phyloP scores from a whole-genome alignment of 2,329 filamentous ascomycete genomes.

The Gaeumannomyces sp. region DNA sequence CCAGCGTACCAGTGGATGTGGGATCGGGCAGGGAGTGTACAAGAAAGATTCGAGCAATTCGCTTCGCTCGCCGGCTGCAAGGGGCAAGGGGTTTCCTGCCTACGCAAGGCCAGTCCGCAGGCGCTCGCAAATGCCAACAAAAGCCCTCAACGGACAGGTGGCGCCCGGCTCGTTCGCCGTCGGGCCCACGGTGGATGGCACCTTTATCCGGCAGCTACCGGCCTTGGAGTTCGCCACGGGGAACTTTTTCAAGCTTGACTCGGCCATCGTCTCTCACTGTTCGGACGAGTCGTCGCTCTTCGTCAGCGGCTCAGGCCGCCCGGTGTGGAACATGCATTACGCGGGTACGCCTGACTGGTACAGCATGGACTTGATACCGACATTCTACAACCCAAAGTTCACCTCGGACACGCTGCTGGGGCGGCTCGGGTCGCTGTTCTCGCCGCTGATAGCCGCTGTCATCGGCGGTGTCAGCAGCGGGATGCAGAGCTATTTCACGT shows the following conservation, averaged over 20 bases:
- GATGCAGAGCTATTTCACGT: slow-evolving; percentile 34
- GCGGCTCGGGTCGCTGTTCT: slow-evolving; percentile 20
- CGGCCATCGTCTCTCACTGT: slow-evolving; percentile 25
- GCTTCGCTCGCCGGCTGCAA: slow-evolving; percentile 25
- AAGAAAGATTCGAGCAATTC: slow-evolving; percentile 26
- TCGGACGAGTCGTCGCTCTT: slow-evolving; percentile 25
- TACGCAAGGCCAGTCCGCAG: slow-evolving; percentile 20
- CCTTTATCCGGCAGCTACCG: slow-evolving; percentile 25
- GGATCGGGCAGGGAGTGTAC: slow-evolving; percentile 24
- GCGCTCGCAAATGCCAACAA: slow-evolving; percentile 23
- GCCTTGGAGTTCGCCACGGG: slow-evolving; percentile 24
- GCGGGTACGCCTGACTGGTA: slow-evolving; percentile 32
- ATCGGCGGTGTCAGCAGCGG: slow-evolving; percentile 28
- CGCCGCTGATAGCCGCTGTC: slow-evolving; percentile 25
- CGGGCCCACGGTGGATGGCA: slow-evolving; percentile 26
- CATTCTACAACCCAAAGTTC: slow-evolving; percentile 31
- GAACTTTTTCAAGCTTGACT: slow-evolving; percentile 23
- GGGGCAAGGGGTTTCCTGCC: slow-evolving; percentile 22
- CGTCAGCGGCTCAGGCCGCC: slow-evolving; percentile 21
- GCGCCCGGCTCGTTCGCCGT: slow-evolving; percentile 25
- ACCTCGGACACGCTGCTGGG: slow-evolving; percentile 20
- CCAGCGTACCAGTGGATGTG: slow-evolving; percentile 30
- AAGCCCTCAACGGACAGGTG: slow-evolving; percentile 20
- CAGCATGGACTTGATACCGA: slow-evolving; percentile 32
- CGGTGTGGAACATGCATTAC: slow-evolving; percentile 34